phyloP scores from a whole-genome alignment of 2,329 filamentous ascomycete species.

The Ramichloridium luteum region DNA sequence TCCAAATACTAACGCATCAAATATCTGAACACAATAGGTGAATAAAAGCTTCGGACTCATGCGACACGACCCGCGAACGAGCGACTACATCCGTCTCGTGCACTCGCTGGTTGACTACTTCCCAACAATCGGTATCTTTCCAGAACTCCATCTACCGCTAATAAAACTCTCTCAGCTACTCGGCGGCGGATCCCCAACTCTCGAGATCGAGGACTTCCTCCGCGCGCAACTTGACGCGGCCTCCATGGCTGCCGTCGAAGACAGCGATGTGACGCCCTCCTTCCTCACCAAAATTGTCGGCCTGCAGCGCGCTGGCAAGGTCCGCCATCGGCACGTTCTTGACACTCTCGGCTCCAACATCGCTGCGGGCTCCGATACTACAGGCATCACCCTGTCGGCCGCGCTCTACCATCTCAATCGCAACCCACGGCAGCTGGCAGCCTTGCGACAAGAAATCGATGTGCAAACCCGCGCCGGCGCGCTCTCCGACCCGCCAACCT shows the following conservation, averaged over 20 bases:
- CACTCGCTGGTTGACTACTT: too few species aligned
- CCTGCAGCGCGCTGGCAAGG: not conserved
- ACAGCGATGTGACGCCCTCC: not conserved
- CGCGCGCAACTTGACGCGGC: too few species aligned
- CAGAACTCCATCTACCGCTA: too few species aligned
- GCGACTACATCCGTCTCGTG: too few species aligned
- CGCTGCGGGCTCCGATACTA: constrained; percentile 25
- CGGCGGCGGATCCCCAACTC: too few species aligned
- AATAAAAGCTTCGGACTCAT: too few species aligned
- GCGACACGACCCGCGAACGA: too few species aligned
- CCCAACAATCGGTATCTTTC: too few species aligned
- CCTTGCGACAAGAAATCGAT: constrained; percentile 27
- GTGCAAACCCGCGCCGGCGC: constrained; percentile 12
- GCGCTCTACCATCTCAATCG: constrained; percentile 28
- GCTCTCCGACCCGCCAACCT: constrained; percentile 20
- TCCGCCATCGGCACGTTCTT: not conserved
- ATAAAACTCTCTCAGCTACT: too few species aligned
- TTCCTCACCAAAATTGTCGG: constrained; percentile 14
- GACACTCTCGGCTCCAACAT: constrained; percentile 10
- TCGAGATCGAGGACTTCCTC: too few species aligned
- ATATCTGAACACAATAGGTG: too few species aligned
- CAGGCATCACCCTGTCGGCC: constrained; percentile 23
- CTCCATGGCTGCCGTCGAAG: not conserved
- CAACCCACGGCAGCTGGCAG: constrained; percentile 20
- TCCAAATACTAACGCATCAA: too few species aligned